phyloP scores from a whole-genome alignment of 352 stramenopile genomes.

The Phytophthora kernoviae region DNA sequence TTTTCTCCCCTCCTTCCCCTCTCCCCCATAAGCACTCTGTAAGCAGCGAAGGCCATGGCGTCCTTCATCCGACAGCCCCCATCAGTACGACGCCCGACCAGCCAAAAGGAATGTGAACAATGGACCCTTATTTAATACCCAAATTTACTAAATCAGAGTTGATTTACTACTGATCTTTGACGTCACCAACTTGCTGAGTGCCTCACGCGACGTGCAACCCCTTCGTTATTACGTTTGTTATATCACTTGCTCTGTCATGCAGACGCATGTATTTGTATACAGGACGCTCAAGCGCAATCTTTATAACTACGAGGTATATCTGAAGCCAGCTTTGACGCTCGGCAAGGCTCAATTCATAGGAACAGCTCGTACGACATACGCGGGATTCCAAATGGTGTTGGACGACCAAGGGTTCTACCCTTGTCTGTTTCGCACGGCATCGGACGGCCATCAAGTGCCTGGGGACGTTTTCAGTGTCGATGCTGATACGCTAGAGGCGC shows the following conservation, averaged over 20 bases:
- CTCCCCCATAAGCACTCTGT: background rate
- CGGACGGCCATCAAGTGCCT: conserved; percentile 32
- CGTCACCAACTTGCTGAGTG: too few species aligned
- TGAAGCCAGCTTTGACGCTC: conserved; percentile 35
- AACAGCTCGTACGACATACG: conserved; percentile 22
- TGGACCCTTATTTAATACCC: background rate
- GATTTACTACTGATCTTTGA: background rate
- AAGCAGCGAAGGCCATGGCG: conserved; percentile 2
- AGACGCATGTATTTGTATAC: conserved; percentile 61
- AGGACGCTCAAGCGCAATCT: conserved; percentile 64
- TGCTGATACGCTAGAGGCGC: conserved; percentile 33
- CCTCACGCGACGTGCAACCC: too few species aligned
- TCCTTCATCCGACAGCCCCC: background rate
- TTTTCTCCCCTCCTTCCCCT: conserved; percentile 13
- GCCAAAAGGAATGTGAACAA: conserved; percentile 9
- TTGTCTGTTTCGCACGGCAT: conserved; percentile 37
- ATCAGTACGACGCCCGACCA: background rate
- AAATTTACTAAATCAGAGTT: background rate
- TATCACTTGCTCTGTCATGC: conserved; percentile 8
- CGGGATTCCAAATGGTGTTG: conserved; percentile 44
- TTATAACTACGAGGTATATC: conserved; percentile 60
- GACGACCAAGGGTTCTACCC: conserved; percentile 44
- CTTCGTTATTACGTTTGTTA: background rate
- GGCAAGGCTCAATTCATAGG: conserved; percentile 45
- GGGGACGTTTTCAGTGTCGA: conserved; percentile 61